These are phyloP conservation scores for Henckelia pumila DNA, from an alignment of 257 asterid genomes.

Conservation along the genomic window DNA sequence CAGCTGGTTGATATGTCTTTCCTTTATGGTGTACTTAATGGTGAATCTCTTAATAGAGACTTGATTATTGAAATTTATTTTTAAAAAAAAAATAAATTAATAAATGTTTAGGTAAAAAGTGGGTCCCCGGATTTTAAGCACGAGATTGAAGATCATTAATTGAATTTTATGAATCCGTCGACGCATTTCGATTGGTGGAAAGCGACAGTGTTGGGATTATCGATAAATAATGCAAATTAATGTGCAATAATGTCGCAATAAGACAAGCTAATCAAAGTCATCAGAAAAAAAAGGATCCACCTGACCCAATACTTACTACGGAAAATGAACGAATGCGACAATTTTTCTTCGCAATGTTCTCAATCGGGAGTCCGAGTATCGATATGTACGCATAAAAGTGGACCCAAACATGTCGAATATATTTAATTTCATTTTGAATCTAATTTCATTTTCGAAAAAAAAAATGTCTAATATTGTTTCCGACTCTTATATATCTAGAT, in stretches of 20 bases:
- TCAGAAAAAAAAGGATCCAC: background rate
- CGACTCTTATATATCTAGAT: too few species aligned
- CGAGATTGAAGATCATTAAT: background rate
- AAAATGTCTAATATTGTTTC: too few species aligned
- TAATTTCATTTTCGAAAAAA: too few species aligned
- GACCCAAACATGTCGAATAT: background rate
- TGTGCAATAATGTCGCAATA: background rate
- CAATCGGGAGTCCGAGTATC: too few species aligned
- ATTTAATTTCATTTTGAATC: too few species aligned
- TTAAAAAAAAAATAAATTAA: too few species aligned
- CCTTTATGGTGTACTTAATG: background rate
- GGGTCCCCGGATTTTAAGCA: background rate
- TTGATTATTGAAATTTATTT: background rate
- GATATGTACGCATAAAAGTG: too few species aligned
- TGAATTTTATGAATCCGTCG: background rate
- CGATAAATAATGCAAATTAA: background rate
- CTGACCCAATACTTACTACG: background rate
- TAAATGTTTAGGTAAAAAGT: background rate
- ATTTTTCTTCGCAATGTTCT: too few species aligned
- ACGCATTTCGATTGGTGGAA: background rate
- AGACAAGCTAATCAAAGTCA: background rate
- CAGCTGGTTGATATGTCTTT: background rate
- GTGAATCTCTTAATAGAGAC: background rate
- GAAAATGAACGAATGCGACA: too few species aligned
- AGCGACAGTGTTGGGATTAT: background rate